Conservation (phyloP, 352 stramenopile genomes). For the Phytopythium aichiense region DNA sequence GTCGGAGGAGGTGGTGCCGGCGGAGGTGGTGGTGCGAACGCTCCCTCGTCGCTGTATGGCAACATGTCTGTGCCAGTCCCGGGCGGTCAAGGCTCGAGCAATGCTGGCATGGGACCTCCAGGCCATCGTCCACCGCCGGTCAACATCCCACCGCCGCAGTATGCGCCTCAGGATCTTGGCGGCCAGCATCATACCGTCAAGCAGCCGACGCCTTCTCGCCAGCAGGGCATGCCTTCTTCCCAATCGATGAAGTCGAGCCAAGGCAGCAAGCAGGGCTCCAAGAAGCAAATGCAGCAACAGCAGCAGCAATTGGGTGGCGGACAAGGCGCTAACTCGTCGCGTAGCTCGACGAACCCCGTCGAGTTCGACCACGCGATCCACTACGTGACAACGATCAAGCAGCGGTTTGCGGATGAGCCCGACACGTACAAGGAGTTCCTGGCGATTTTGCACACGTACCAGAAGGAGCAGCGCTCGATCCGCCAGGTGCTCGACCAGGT, state of each 20-base stretch:
- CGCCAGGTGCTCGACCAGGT: slow-evolving; percentile 98
- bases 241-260: slow-evolving; percentile 28
- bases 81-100: slow-evolving; percentile 16
- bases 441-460: slow-evolving; percentile 99
- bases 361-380: slow-evolving; percentile 99
- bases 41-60: slow-evolving; percentile 26
- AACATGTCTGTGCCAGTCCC: slow-evolving; percentile 13
- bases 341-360: slow-evolving; percentile 82
- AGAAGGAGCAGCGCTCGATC: slow-evolving; percentile 99
- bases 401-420: slow-evolving; percentile 95
- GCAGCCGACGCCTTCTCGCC: slow-evolving; percentile 48
- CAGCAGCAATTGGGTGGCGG: slow-evolving; percentile 11
- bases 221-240: slow-evolving; percentile 27
- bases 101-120: slow-evolving; percentile 20
- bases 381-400: slow-evolving; percentile 99
- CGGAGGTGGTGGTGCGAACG: background rate
- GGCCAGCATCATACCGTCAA: slow-evolving; percentile 24
- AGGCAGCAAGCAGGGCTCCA: slow-evolving; percentile 35
- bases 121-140: slow-evolving; percentile 61
- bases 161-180: slow-evolving; percentile 45
- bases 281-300: slow-evolving; percentile 40
- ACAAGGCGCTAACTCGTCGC: slow-evolving; percentile 19
- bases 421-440: slow-evolving; percentile 99
- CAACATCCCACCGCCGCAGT: slow-evolving; percentile 63
- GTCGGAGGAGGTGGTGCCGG: slow-evolving; percentile 17